A percentile compares a stretch with the other conserved stretches of the same genome.
These are phyloP conservation scores for Rhizopogon salebrosus DNA, from an alignment of 768 basidiomycete species.

Conservation along the genomic window DNA sequence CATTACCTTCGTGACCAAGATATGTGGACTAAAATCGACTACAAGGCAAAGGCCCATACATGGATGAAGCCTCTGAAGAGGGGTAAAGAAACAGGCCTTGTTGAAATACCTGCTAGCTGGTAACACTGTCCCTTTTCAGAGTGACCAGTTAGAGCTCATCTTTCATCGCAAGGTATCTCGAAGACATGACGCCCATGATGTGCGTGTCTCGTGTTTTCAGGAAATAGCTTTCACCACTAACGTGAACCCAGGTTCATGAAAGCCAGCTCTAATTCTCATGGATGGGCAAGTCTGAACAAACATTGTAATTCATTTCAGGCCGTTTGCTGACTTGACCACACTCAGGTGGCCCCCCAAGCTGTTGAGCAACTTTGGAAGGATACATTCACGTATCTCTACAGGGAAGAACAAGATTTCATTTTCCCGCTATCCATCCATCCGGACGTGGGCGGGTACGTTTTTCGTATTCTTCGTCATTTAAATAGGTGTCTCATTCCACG, in stretches of 20 bases:
- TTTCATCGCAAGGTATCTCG: conserved; percentile 41
- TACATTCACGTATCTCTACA: conserved; percentile 60
- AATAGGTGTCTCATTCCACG: neutral
- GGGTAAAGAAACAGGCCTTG: conserved; percentile 56
- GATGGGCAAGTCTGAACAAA: conserved; percentile 39
- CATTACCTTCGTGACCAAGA: conserved; percentile 64
- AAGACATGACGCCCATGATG: conserved; percentile 72
- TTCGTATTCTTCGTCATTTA: conserved; percentile 1
- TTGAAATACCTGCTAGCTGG: conserved; percentile 67
- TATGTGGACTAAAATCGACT: conserved; percentile 66
- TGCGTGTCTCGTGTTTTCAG: conserved; percentile 19
- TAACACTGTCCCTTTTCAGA: conserved; percentile 13
- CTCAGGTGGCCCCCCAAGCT: conserved; percentile 50
- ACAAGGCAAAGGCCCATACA: conserved; percentile 42
- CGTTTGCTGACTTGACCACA: neutral
- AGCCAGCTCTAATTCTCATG: conserved; percentile 57
- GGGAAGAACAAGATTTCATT: conserved; percentile 55
- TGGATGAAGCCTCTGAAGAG: conserved; percentile 71
- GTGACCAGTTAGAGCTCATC: neutral
- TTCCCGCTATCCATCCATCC: conserved; percentile 74
- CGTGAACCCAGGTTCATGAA: conserved; percentile 53
- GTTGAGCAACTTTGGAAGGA: conserved; percentile 72
- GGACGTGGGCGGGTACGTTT: conserved; percentile 57
- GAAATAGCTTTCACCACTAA: conserved; percentile 2
- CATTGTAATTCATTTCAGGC: neutral